phyloP scores from a whole-genome alignment of 2,329 filamentous ascomycete genomes.

The Didymella lethalis region DNA sequence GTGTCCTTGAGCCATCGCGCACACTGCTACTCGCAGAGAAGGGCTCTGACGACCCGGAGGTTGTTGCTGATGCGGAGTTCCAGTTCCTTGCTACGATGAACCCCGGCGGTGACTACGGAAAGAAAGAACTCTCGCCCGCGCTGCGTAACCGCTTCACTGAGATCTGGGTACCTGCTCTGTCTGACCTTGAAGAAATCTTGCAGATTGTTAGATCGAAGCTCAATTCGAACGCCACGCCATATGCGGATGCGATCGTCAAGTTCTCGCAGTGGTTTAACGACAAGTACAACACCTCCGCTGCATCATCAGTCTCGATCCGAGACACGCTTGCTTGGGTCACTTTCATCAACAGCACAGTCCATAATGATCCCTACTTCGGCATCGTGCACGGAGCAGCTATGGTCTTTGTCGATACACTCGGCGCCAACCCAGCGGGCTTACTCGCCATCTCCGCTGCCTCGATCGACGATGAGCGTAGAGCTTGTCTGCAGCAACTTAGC shows the following conservation, averaged over 20 bases:
- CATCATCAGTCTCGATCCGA: slow-evolving; percentile 84
- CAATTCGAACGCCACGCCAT: slow-evolving; percentile 59
- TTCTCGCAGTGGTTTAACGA: slow-evolving; percentile 95
- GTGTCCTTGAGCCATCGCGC: slow-evolving; percentile 87
- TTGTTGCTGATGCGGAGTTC: slow-evolving; percentile 79
- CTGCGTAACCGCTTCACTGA: slow-evolving; percentile 97
- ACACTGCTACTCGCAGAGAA: slow-evolving; percentile 93
- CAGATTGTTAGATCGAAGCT: slow-evolving; percentile 87
- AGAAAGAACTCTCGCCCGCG: slow-evolving; percentile 94
- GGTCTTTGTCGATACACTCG: slow-evolving; percentile 94
- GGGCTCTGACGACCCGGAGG: slow-evolving; percentile 80
- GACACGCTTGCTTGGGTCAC: slow-evolving; percentile 93
- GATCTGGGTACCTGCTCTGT: slow-evolving; percentile 94
- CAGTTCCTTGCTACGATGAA: slow-evolving; percentile 99
- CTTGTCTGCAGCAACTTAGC: slow-evolving; percentile 76
- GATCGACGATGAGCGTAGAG: slow-evolving; percentile 73
- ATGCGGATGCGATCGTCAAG: slow-evolving; percentile 75
- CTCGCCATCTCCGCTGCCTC: slow-evolving; percentile 75
- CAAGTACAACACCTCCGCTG: slow-evolving; percentile 76
- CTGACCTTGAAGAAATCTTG: slow-evolving; percentile 82
- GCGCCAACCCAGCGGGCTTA: slow-evolving; percentile 91
- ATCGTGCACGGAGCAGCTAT: slow-evolving; percentile 89
- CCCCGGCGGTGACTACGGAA: slow-evolving; percentile 96
- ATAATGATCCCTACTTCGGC: slow-evolving; percentile 58
- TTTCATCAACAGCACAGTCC: slow-evolving; percentile 78